These are phyloP conservation scores for Aplosporella prunicola DNA, from an alignment of 2,329 filamentous ascomycete genomes.

Conservation along the genomic window DNA sequence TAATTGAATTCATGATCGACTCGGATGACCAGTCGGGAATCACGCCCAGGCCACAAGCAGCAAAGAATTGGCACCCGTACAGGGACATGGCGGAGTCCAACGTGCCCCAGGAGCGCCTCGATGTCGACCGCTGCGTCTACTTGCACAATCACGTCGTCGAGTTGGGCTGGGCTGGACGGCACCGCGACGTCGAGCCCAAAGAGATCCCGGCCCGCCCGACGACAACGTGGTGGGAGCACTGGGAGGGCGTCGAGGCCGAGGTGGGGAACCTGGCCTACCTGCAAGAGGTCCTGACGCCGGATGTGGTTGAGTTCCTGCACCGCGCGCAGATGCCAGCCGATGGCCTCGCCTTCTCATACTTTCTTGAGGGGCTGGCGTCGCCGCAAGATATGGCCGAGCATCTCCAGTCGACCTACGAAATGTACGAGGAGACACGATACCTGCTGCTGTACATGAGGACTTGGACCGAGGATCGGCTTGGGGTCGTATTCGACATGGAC, in stretches of 20 bases:
- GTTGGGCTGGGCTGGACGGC: constrained; percentile 3
- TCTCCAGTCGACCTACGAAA: constrained; percentile 2
- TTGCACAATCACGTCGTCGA: constrained; percentile 8
- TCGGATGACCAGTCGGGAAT: too few species aligned
- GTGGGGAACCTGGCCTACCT: too few species aligned
- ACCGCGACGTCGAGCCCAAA: constrained; percentile 1
- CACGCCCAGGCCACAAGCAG: too few species aligned
- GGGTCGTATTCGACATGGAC: constrained; percentile 2
- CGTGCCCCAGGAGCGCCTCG: neutral
- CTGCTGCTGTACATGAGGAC: constrained; percentile 1
- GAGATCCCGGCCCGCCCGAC: neutral
- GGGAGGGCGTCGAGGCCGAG: neutral
- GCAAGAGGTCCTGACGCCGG: neutral
- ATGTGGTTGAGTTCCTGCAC: constrained; percentile 5
- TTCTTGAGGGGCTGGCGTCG: constrained; percentile 1
- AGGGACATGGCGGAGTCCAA: neutral
- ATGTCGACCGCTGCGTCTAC: constrained; percentile 1
- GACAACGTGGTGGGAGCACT: constrained; percentile 6
- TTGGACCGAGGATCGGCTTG: neutral
- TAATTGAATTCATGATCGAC: neutral
- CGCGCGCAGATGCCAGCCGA: constrained; percentile 4
- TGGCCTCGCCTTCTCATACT: constrained; percentile 2
- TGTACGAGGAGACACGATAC: neutral
- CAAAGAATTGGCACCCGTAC: neutral
- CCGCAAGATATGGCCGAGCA: neutral